These are phyloP conservation scores for Phoma sp. DNA, from an alignment of 2,329 filamentous ascomycete genomes.

Conservation along the genomic window DNA sequence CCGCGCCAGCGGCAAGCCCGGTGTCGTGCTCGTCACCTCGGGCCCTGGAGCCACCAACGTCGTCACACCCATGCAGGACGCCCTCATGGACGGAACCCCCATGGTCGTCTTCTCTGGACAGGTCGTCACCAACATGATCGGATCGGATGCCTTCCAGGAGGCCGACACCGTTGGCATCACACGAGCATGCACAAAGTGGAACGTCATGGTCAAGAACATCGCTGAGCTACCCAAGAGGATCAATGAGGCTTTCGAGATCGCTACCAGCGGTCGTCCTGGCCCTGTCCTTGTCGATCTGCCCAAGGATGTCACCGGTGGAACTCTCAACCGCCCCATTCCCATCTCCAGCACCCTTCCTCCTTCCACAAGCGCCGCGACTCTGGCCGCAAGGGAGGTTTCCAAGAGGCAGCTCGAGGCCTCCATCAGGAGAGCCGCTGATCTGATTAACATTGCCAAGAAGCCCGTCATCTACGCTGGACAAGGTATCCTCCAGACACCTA, in stretches of 20 bases:
- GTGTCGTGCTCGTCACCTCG: slow-evolving; percentile 95
- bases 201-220: slow-evolving; percentile 96
- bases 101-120: slow-evolving; percentile 96
- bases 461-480: slow-evolving; percentile 95
- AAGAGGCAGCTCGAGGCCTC: slow-evolving; percentile 74
- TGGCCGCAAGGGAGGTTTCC: slow-evolving; percentile 76
- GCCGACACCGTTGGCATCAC: slow-evolving; percentile 94
- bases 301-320: slow-evolving; percentile 91
- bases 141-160: slow-evolving; percentile 96
- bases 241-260: slow-evolving; percentile 98
- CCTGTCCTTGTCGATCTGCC: slow-evolving; percentile 95
- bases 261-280: slow-evolving; percentile 89
- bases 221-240: slow-evolving; percentile 92
- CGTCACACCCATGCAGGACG: slow-evolving; percentile 94
- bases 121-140: slow-evolving; percentile 87
- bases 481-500: slow-evolving; percentile 79
- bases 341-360: slow-evolving; percentile 74
- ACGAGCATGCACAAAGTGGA: slow-evolving; percentile 97
- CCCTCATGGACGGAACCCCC: slow-evolving; percentile 91
- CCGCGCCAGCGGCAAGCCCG: slow-evolving; percentile 88
- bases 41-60: slow-evolving; percentile 97
- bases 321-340: slow-evolving; percentile 84
- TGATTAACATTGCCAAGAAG: slow-evolving; percentile 90
- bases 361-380: slow-evolving; percentile 83
- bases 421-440: slow-evolving; percentile 75